Evolutionary conservation across 768 basidiomycete species (phyloP).

Genomic region (Postia placenta): DNA sequence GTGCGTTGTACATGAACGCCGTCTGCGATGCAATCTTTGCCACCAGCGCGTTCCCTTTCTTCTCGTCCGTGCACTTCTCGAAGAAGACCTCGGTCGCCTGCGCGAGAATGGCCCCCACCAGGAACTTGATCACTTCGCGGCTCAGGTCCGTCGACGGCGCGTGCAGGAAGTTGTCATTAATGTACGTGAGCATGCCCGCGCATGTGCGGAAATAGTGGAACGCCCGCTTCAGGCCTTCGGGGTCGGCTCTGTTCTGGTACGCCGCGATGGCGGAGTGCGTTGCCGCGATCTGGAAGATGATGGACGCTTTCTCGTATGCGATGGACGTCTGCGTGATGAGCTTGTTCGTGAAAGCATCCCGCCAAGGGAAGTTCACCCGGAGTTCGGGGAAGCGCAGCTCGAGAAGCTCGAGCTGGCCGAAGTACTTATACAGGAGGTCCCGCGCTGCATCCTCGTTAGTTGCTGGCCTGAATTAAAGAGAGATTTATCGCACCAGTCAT

Average conservation of each 20-base stretch:
- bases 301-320: constrained; percentile 96
- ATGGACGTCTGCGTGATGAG: constrained; percentile 92
- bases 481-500: constrained; percentile 85
- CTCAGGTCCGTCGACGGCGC: constrained; percentile 94
- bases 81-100: constrained; percentile 96
- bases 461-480: constrained; percentile 1
- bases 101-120: constrained; percentile 81
- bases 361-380: constrained; percentile 93
- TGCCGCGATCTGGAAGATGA: constrained; percentile 92
- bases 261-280: constrained; percentile 91
- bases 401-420: constrained; percentile 95
- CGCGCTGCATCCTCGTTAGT: no score
- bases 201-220: constrained; percentile 88
- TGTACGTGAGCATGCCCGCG: constrained; percentile 96
- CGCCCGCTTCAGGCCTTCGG: constrained; percentile 88
- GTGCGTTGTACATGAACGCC: constrained; percentile 69
- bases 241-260: constrained; percentile 78
- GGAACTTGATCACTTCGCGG: constrained; percentile 90
- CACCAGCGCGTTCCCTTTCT: constrained; percentile 73
- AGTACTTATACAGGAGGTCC: constrained; percentile 97
- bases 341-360: constrained; percentile 94
- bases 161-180: constrained; percentile 99
- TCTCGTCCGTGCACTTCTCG: constrained; percentile 92
- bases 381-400: constrained; percentile 97
- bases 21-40: constrained; percentile 82